phyloP scores from a whole-genome alignment of 768 basidiomycete genomes.

The Pisolithus orientalis region DNA sequence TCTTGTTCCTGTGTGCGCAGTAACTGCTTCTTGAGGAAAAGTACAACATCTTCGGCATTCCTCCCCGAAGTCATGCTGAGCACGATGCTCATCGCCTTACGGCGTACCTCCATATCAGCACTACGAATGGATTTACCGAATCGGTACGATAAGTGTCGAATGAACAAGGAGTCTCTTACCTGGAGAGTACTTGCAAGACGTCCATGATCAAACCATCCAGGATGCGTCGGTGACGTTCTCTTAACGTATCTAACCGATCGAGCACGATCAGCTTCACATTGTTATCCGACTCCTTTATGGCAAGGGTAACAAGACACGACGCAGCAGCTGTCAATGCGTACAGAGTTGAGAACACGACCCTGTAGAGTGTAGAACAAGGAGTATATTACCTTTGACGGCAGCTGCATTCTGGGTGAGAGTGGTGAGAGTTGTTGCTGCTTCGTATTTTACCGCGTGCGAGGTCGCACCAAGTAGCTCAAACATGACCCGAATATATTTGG shows the following conservation, averaged over 20 bases:
- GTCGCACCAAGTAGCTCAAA: slow-evolving; percentile 86
- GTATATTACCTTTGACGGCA: slow-evolving; percentile 76
- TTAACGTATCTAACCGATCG: slow-evolving; percentile 78
- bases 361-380: slow-evolving; percentile 2
- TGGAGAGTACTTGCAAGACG: slow-evolving; percentile 82
- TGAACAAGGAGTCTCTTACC: slow-evolving; percentile 33
- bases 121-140: slow-evolving; percentile 30
- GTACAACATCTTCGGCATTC: slow-evolving; percentile 94
- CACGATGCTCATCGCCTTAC: slow-evolving; percentile 86
- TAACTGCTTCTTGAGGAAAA: slow-evolving; percentile 98
- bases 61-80: slow-evolving; percentile 89
- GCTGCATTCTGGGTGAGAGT: slow-evolving; percentile 92
- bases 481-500: slow-evolving; percentile 91
- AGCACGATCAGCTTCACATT: slow-evolving; percentile 98
- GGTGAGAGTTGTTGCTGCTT: slow-evolving; percentile 92
- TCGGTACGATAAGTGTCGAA: not conserved
- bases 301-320: slow-evolving; percentile 78
- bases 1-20: slow-evolving; percentile 87
- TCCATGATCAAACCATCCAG: slow-evolving; percentile 94
- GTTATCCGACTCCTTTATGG: slow-evolving; percentile 95
- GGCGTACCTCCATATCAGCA: slow-evolving; percentile 93
- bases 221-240: slow-evolving; percentile 81
- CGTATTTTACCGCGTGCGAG: slow-evolving; percentile 94
- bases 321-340: slow-evolving; percentile 62
- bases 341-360: not conserved